Evolutionary conservation across 495 filamentous ascomycete species (phyloP), one percentile per base, ranked within the genome.

Genomic region (Neurospora africana): DNA sequence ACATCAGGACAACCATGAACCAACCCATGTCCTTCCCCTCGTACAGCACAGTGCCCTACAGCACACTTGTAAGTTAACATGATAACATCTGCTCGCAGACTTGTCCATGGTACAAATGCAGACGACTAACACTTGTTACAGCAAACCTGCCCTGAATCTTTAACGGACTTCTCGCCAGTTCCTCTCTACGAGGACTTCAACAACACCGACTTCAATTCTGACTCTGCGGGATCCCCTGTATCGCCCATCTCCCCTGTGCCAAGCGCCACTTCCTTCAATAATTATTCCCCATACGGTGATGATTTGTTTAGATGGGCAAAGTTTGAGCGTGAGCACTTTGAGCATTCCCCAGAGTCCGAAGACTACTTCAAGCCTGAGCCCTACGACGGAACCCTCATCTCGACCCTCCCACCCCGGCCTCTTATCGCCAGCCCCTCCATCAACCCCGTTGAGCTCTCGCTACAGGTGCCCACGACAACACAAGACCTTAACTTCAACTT

Each of bases 361-460:
- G 47, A 19, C 53, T 68, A 75, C 40, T 67, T 75, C 72, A 74
- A 74, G 70, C 7, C 74, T n/a, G 69, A 76, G 47, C 74, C 71
- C 39, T 74, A 76, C 61, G 76, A 58, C 68, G 71, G 61, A 23
- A 39, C 71, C 21, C 6, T 75, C 0, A 43, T 77, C 30, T 8
- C 70, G 21, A 19, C 71, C 36, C 65, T 71, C 43, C 69, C 72
- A 5, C 11, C 72, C 3, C 69, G 69, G 4, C 70, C 73, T 35
- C 30, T 43, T 13, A 47, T 72, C 23, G 5, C 77, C 40, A 80
- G 75, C 72, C 77, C 79, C 8, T 78, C 76, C 13, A 73, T 81
- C 75, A 78, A 80, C 72, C 79, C 79, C 19, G 75, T 77, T 72
- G 75, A 76, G 15, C 78, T 81, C 21, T 40, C 75, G 58, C 68